These are phyloP conservation scores for Orbilia javanica DNA, from an alignment of 2,329 filamentous ascomycete species.

Conservation along the genomic window DNA sequence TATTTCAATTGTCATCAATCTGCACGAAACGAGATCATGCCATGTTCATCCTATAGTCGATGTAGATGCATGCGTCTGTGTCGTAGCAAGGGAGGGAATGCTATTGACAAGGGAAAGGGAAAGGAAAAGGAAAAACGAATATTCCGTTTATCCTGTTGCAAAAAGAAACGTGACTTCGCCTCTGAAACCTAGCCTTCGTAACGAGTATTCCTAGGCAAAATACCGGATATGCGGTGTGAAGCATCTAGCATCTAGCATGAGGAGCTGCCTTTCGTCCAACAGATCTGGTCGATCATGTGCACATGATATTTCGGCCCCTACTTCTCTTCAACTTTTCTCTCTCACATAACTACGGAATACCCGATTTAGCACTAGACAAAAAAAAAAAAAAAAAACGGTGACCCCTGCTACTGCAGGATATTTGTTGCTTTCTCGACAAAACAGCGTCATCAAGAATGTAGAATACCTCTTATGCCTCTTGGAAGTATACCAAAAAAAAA, in stretches of 20 bases:
- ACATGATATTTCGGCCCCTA: constrained; percentile 38
- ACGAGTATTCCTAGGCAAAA: constrained; percentile 38
- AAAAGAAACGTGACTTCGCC: constrained; percentile 40
- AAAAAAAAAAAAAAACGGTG: background rate
- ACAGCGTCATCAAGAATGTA: constrained; percentile 45
- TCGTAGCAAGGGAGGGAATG: background rate
- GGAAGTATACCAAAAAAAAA: constrained; percentile 27
- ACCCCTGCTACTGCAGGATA: constrained; percentile 31
- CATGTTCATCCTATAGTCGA: constrained; percentile 35
- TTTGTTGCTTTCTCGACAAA: constrained; percentile 31
- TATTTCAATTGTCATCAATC: constrained; percentile 21
- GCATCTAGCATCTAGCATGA: constrained; percentile 2
- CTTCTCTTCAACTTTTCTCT: constrained; percentile 14
- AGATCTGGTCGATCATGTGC: constrained; percentile 52
- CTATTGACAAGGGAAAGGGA: too few relatives aligned
- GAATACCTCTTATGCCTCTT: constrained; percentile 15
- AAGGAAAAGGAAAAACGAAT: constrained; percentile 38
- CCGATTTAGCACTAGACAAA: background rate
- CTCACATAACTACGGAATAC: background rate
- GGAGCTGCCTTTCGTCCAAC: constrained; percentile 37
- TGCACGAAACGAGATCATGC: constrained; percentile 54
- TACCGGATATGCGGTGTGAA: constrained; percentile 20
- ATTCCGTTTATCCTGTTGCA: constrained; percentile 36
- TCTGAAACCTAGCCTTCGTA: constrained; percentile 37
- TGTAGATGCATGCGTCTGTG: constrained; percentile 19